Evolutionary conservation across 164 flowering plant genomes (phyloP), one percentile per base, ranked within the genome.

Genomic region (Chimonanthus salicifolius): DNA sequence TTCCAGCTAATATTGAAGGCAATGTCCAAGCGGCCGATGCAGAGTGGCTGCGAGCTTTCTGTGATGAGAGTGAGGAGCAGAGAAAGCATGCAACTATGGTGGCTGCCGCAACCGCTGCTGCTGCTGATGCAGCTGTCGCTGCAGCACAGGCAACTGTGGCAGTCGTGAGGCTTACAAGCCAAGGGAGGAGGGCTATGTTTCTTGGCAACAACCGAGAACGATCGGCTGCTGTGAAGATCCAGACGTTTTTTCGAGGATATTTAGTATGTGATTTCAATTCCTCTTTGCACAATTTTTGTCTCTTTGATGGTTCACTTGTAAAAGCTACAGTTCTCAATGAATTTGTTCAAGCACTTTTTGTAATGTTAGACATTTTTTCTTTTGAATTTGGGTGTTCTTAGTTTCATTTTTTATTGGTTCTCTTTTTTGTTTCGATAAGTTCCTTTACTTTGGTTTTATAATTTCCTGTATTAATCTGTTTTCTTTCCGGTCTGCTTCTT

Each of bases 121-220:
- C 97, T 0, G 98, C 97, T 2, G 98, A 91, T 72, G 98, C 97
- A 0, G 97, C 97, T 0, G 96, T 92, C 0, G 97, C 93, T 2
- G 99, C 97, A 0, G 99, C 97, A 0, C 92, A 89, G 72, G 98
- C 98, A 2, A 98, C 98, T 0, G 96, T 78, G 8, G 93, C 88
- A 1, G 97, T 92, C 7, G 96, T 92, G 13, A 78, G 96, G 76
- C 88, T 92, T 33, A 91, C 97, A 0, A 90, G 95, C 74, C 90
- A 89, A 48, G 97, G 97, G 3, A 79, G 91, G 58, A 89, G 88
- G 18, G 76, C 85, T 5, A 81, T 84, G 91, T 87, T 89, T 60
- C 82, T 83, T 9, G 91, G 91, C 1, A 85, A 88, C 10, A 74
- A 6, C 60, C 79, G 83, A 33, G 95, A 89, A 75, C 83, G 76